Evolutionary conservation across 1,139 yeast genomes (phyloP).

Genomic region (Blastobotrys malaysiensis): DNA sequence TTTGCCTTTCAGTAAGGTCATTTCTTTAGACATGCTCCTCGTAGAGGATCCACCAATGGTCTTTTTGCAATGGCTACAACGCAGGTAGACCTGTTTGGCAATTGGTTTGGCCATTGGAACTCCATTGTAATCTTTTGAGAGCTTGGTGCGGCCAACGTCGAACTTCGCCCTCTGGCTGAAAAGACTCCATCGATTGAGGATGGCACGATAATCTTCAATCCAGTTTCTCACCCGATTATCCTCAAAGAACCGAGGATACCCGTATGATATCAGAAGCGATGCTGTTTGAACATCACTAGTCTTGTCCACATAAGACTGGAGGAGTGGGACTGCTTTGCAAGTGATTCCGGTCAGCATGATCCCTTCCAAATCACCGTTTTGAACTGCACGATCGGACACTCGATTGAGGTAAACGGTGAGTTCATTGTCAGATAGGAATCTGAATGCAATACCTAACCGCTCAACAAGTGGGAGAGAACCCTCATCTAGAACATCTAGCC

Average conservation of each 20-base stretch:
- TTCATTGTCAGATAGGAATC: conserved; percentile 78
- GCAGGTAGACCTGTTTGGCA: conserved; percentile 72
- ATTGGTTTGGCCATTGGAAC: conserved; percentile 45
- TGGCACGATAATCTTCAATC: conserved; percentile 61
- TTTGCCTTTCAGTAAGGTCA: conserved; percentile 7
- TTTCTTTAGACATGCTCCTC: conserved; percentile 4
- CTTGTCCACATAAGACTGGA: conserved; percentile 83
- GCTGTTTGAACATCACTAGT: conserved; percentile 94
- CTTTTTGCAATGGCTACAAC: conserved; percentile 77
- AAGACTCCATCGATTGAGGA: conserved; percentile 80
- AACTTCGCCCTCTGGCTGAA: conserved; percentile 75
- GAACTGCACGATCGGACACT: conserved; percentile 65
- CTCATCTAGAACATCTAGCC: conserved; percentile 95
- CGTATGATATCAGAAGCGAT: conserved; percentile 71
- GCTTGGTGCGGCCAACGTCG: conserved; percentile 69
- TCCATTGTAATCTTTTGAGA: conserved; percentile 53
- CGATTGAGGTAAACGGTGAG: conserved; percentile 48
- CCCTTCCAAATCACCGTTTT: conserved; percentile 85
- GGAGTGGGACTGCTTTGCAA: conserved; percentile 68
- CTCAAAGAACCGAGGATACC: conserved; percentile 71
- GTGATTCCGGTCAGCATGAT: conserved; percentile 85
- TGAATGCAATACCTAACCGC: conserved; percentile 80
- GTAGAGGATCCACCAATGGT: conserved; percentile 15
- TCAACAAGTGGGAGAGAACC: conserved; percentile 83
- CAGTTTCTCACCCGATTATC: conserved; percentile 71